Evolutionary conservation across 1,284 basidiomycete species (phyloP), one percentile per base, ranked within the genome.

Genomic region (Boletellus sp.): DNA sequence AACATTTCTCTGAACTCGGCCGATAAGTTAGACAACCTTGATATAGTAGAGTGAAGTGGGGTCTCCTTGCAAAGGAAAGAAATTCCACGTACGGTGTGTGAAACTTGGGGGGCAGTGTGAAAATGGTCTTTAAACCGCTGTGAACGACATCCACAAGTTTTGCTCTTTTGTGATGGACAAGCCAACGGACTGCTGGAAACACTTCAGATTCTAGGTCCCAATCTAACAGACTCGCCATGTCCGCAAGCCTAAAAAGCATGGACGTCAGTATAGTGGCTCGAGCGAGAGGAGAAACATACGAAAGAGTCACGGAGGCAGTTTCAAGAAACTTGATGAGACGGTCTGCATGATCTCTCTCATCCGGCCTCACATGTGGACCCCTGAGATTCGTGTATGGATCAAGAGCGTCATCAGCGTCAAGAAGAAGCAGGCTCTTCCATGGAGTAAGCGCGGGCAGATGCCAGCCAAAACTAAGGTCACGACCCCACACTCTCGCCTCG

Each of bases 91-190:
- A 93, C 89, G 85, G 75, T 35, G 76, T 69, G 50, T 83, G 76
- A 50, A 89, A 81, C 56, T 82, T 85, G 3, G 84, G 77, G 26
- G 90, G 80, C 11, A 88, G 78, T 18, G 82, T 81, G 63, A 97
- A 96, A 1, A 93, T 81, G 0, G 89, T 94, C 62, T 91, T 90
- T 32, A 97, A 71, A 36, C 86, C 82, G n/a, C 72, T 71, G 59
- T 91, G 89, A 18, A 98, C 83, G 8, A 87, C 81, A 60, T 97
- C 93, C 43, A 97, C 85, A 15, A 98, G 77, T 56, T 93, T 91
- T 1, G 93, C 96, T 62, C 92, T 81, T 52, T 91, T 80, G 69
- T 93, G 93, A 56, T 93, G 86, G 21, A 97, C 90, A 33, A 98
- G 77, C 80, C 93, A 93, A 12, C 91, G 80, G 1, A 93, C 91